Base-by-base conservation (phyloP, 2,329 filamentous ascomycete genomes). In the Chalaropsis ovoidea region DNA sequence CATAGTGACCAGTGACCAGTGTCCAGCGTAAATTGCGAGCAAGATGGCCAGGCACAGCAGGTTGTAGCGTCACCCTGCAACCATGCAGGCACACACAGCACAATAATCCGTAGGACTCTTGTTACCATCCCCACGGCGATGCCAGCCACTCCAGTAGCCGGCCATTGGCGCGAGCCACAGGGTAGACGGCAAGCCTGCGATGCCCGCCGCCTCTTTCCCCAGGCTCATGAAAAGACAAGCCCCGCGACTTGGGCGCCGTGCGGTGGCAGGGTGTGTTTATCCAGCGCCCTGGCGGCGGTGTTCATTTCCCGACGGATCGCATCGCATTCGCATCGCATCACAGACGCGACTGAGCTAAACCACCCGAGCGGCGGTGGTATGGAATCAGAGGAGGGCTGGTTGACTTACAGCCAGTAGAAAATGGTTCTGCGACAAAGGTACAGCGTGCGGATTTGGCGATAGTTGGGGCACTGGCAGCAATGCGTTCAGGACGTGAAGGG, bases 291-390 rank as follows among this genome's bases (percentile, higher is more conserved):
- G 7, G 27, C 27, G 43, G 43, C 13, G 17, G 24, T 39, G 10
- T 22, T 22, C 15, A 58, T 35, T n/a, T 31, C 52, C 15, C 52
- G 27, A 31, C 17, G 27, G 15, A 56, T 43, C 43, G n/a, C 43
- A 19, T 17, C 15, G 43, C 43, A 47, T 47, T 58, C 31, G 54
- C 54, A 58, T 58, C 54, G 54, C 54, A 58, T 58, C 54, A 58
- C 27, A 58, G 31, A 58, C 54, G 54, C 54, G 54, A 58, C 24
- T 58, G 43, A 10, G 15, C 15, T 8, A 47, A 15, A 17, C 43
- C 43, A 47, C 6, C 15, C 43, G 15, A n/a, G 43, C 43, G 10
- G 4, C 43, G 24, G 22, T 39, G 6, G 7, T 35, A 31, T 31
- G 24, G 54, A 39, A 58, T 58, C 54, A 35, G 24, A 58, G 54